A percentile compares a stretch with the other conserved stretches of the same genome.
Conservation (phyloP, 1,284 basidiomycete genomes). For the Grifola frondosa region DNA sequence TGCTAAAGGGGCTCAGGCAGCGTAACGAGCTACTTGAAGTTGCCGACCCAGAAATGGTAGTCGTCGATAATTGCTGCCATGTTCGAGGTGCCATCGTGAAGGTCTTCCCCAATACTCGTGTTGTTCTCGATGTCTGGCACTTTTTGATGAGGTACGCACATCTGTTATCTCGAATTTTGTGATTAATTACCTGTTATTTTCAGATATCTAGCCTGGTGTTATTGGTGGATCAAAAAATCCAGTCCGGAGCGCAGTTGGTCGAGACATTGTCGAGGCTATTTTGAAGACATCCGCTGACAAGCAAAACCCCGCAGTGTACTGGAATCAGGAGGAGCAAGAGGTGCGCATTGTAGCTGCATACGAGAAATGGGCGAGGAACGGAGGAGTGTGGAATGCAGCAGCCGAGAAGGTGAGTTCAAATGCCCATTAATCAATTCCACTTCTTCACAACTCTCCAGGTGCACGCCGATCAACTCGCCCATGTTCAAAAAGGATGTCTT, state of each 20-base stretch:
- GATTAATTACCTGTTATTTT: too few species aligned
- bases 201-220: slow-evolving; percentile 1
- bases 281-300: slow-evolving; percentile 15
- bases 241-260: slow-evolving; percentile 5
- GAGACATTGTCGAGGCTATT: slow-evolving; percentile 14
- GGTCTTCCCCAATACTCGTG: slow-evolving; percentile 6
- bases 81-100: slow-evolving; percentile 12
- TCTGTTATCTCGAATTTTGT: too few species aligned
- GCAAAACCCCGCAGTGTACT: slow-evolving; percentile 12
- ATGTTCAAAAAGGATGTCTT: slow-evolving; percentile 28
- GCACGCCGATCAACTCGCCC: slow-evolving; percentile 20
- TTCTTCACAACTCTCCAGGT: background rate
- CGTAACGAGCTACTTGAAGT: slow-evolving; percentile 14
- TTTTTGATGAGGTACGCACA: slow-evolving; percentile 14
- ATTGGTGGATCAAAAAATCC: slow-evolving; percentile 8
- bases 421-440: too few species aligned
- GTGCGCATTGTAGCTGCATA: slow-evolving; percentile 7
- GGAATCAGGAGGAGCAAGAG: slow-evolving; percentile 17
- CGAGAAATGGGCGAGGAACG: slow-evolving; percentile 18
- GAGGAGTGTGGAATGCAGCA: slow-evolving; percentile 24
- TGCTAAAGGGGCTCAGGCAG: slow-evolving; percentile 16
- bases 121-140: slow-evolving; percentile 18
- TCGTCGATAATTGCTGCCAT: slow-evolving; percentile 28
- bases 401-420: slow-evolving; percentile 7
- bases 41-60: slow-evolving; percentile 14